Percentiles rank a stretch among this genome's conserved stretches.
Evolutionary conservation across 2,329 filamentous ascomycete genomes (phyloP).

Genomic region (Ciborinia camelliae): DNA sequence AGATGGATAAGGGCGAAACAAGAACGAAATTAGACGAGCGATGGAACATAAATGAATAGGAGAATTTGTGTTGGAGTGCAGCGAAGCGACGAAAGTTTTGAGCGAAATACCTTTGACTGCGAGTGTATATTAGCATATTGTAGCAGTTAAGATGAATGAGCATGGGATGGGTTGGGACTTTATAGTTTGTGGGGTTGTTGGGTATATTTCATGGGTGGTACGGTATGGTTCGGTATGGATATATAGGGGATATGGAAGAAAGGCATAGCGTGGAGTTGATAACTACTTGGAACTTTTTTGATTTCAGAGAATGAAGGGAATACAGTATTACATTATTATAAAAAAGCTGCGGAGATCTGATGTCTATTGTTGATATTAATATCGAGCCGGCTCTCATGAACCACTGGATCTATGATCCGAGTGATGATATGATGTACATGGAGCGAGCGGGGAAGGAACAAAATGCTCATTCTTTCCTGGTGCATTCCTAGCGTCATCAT

Average conservation of each 20-base stretch:
- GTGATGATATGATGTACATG: too few species aligned
- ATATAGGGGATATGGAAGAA: slow-evolving; percentile 3
- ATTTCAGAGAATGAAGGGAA: background rate
- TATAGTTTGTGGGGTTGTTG: background rate
- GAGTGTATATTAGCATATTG: slow-evolving; percentile 15
- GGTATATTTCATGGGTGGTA: background rate
- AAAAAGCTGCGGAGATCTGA: too few species aligned
- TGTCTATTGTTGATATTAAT: too few species aligned
- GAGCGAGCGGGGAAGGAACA: too few species aligned
- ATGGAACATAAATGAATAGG: background rate
- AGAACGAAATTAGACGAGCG: background rate
- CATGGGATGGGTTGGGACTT: background rate
- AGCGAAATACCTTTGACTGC: background rate
- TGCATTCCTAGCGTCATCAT: too few species aligned
- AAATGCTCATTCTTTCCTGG: too few species aligned
- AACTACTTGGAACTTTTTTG: background rate
- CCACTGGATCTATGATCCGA: too few species aligned
- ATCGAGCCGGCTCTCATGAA: too few species aligned
- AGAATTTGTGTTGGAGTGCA: background rate
- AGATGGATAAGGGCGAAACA: background rate
- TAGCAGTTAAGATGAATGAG: slow-evolving; percentile 20
- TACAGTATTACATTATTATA: too few species aligned
- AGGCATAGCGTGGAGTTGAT: slow-evolving; percentile 7
- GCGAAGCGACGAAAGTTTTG: background rate
- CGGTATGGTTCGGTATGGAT: slow-evolving; percentile 1